Conservation (phyloP, 768 basidiomycete genomes). For the Cystofilobasidium bisporidii region DNA sequence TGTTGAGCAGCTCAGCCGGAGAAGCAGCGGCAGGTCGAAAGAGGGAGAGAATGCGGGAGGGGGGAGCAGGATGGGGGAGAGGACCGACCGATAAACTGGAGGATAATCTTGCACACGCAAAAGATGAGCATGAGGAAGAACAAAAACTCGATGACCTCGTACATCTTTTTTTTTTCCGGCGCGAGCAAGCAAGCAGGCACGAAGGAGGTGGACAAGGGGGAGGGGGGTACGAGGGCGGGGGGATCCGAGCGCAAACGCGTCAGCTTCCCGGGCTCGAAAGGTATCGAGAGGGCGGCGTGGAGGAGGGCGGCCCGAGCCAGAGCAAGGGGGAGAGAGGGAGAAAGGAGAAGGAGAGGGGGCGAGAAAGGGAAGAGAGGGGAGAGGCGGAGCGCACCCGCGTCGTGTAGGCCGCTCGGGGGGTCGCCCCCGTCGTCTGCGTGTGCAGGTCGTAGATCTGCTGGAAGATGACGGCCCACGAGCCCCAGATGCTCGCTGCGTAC, state of each 20-base stretch:
- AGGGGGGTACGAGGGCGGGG: no score
- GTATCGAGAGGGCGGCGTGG: no score
- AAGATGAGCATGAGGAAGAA: slow-evolving; percentile 64
- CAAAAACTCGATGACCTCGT: slow-evolving; percentile 56
- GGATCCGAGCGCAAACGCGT: no score
- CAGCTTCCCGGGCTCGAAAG: no score
- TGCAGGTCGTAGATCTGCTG: slow-evolving; percentile 55
- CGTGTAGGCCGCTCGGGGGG: slow-evolving; percentile 56
- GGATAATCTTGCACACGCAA: slow-evolving; percentile 57
- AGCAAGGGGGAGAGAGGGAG: no score
- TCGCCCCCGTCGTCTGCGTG: slow-evolving; percentile 38
- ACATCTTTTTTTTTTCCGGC: background rate
- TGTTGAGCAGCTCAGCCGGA: background rate
- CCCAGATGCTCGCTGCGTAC: slow-evolving; percentile 61
- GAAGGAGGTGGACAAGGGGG: background rate
- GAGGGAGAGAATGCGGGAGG: slow-evolving; percentile 33
- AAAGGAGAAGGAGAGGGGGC: no score
- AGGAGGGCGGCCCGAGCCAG: no score
- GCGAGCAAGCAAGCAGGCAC: no score
- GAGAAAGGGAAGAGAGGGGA: no score
- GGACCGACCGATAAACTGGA: slow-evolving; percentile 51
- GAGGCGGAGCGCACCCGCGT: slow-evolving; percentile 43
- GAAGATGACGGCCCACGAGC: slow-evolving; percentile 67
- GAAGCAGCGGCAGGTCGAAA: background rate
- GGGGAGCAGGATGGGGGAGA: background rate